Conservation (phyloP, 257 asterid genomes). For the Catharanthus roseus region DNA sequence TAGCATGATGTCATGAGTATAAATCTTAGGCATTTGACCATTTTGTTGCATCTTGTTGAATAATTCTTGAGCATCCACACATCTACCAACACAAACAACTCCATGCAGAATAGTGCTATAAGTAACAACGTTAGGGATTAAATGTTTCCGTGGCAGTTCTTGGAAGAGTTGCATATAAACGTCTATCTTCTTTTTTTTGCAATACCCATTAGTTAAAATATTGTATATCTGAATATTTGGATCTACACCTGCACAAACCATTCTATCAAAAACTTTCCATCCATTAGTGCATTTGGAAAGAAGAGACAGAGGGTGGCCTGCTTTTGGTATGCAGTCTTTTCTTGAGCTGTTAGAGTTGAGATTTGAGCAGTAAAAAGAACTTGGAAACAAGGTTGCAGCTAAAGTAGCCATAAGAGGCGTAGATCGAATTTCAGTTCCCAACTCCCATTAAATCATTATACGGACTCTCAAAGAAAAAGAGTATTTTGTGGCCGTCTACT, state of each 20-base stretch:
- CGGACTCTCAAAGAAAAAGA: too few relatives aligned
- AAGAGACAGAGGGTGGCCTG: too few relatives aligned
- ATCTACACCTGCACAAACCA: background rate
- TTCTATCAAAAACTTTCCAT: background rate
- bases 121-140: constrained; percentile 16
- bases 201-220: constrained; percentile 3
- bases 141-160: constrained; percentile 18
- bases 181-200: background rate
- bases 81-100: constrained; percentile 21
- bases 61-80: constrained; percentile 10
- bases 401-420: too few relatives aligned
- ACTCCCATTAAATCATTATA: too few relatives aligned
- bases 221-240: background rate
- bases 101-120: constrained; percentile 21
- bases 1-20: constrained; percentile 17
- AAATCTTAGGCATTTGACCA: constrained; percentile 17
- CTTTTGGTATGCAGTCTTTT: too few relatives aligned
- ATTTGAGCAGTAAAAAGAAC: too few relatives aligned
- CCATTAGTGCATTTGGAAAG: constrained; percentile 5
- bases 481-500: too few relatives aligned
- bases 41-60: constrained; percentile 18
- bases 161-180: constrained; percentile 19
- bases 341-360: too few relatives aligned
- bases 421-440: too few relatives aligned
- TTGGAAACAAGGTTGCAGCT: too few relatives aligned